Conservation (phyloP, 2,329 filamentous ascomycete genomes). For the Stemphylium lycopersici region DNA sequence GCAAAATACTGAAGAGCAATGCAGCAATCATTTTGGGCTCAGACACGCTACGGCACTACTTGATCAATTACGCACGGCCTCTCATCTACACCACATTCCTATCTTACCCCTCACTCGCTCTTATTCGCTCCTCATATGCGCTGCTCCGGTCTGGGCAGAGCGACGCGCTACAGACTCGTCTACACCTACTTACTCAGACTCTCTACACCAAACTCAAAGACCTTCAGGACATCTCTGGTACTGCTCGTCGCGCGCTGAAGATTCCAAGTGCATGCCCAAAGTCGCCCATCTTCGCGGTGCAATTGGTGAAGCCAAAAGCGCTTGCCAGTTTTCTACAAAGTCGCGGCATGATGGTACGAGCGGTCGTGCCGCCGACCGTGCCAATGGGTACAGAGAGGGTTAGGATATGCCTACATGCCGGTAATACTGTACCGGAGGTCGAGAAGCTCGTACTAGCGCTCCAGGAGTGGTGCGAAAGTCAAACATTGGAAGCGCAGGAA, state of each 20-base stretch:
- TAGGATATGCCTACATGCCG: constrained; percentile 51
- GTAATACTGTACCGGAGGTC: constrained; percentile 49
- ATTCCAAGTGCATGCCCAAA: constrained; percentile 36
- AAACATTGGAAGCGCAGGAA: background rate
- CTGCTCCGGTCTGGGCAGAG: constrained; percentile 33
- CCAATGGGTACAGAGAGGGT: constrained; percentile 50
- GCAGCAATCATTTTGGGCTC: constrained; percentile 44
- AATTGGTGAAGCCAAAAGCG: constrained; percentile 33
- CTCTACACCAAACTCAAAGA: constrained; percentile 28
- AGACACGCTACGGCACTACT: constrained; percentile 36
- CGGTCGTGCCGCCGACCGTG: constrained; percentile 51
- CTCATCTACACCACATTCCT: constrained; percentile 53
- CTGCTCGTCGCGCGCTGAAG: constrained; percentile 19
- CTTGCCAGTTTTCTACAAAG: constrained; percentile 38
- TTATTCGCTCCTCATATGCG: constrained; percentile 46
- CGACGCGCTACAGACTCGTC: constrained; percentile 27
- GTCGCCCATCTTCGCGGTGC: constrained; percentile 44
- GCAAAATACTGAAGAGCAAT: background rate
- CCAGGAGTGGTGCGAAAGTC: constrained; percentile 37
- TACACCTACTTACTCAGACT: constrained; percentile 29
- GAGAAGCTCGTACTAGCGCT: constrained; percentile 39
- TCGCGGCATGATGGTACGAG: constrained; percentile 43
- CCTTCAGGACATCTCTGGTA: constrained; percentile 15
- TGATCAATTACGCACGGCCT: constrained; percentile 49
- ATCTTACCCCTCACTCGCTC: constrained; percentile 50